Evolutionary conservation across 495 filamentous ascomycete species (phyloP).

Genomic region (Jackrogersella multiformis): DNA sequence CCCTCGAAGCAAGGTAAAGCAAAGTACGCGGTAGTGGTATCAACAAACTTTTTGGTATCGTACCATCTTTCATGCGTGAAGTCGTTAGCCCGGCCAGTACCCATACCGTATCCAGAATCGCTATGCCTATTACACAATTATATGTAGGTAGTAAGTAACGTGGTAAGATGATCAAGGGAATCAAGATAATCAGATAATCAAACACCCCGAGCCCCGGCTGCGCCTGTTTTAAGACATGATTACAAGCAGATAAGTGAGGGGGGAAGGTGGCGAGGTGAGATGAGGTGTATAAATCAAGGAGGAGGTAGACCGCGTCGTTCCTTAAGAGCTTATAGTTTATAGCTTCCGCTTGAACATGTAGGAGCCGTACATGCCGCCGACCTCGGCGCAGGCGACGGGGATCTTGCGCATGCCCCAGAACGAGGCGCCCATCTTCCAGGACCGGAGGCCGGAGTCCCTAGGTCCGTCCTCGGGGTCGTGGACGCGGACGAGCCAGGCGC

Average conservation of each 20-base stretch:
- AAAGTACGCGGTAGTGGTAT: slow-evolving; percentile 4
- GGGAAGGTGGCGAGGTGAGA: slow-evolving; percentile 14
- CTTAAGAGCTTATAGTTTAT: too few relatives aligned
- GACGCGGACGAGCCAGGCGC: slow-evolving; percentile 73
- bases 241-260: too few relatives aligned
- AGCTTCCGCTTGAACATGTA: slow-evolving; percentile 76
- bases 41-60: slow-evolving; percentile 25
- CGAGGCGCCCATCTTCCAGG: slow-evolving; percentile 91
- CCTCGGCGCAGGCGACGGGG: slow-evolving; percentile 78
- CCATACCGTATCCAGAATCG: slow-evolving; percentile 25
- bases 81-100: slow-evolving; percentile 20
- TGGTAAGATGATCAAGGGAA: too few relatives aligned
- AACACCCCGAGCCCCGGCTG: too few relatives aligned
- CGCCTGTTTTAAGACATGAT: background rate
- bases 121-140: slow-evolving; percentile 34
- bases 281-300: background rate
- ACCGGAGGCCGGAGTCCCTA: slow-evolving; percentile 61
- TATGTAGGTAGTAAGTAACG: too few relatives aligned
- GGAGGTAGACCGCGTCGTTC: background rate
- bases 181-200: too few relatives aligned
- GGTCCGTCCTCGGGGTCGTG: slow-evolving; percentile 41
- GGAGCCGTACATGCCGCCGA: slow-evolving; percentile 85
- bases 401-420: slow-evolving; percentile 91
- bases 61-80: slow-evolving; percentile 23
- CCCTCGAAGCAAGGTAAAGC: too few relatives aligned